Conservation (phyloP, 2,329 filamentous ascomycete species). For the Phialophora macrospora region DNA sequence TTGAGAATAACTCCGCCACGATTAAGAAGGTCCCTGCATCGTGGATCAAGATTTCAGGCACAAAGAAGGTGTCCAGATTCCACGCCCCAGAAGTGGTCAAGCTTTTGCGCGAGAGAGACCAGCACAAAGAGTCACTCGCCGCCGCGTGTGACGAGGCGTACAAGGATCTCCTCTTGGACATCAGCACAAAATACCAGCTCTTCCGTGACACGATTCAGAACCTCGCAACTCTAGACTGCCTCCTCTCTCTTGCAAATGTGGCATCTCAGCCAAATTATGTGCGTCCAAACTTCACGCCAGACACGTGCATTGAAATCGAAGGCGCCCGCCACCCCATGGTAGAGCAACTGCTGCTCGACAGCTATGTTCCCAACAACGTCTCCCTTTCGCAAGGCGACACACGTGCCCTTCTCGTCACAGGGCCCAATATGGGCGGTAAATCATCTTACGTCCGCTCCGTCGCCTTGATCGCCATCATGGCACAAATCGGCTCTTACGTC, state of each 20-base stretch:
- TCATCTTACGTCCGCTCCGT: constrained; percentile 95
- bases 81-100: constrained; percentile 89
- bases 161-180: constrained; percentile 68
- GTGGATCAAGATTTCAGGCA: constrained; percentile 93
- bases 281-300: constrained; percentile 71
- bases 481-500: constrained; percentile 92
- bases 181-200: constrained; percentile 83
- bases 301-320: constrained; percentile 70
- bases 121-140: constrained; percentile 90
- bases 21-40: constrained; percentile 89
- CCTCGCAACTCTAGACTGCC: constrained; percentile 85
- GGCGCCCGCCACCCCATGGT: constrained; percentile 93
- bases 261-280: constrained; percentile 86
- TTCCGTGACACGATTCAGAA: constrained; percentile 87
- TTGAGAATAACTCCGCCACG: constrained; percentile 71
- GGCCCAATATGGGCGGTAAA: constrained; percentile 98
- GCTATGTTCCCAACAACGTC: constrained; percentile 91
- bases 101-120: constrained; percentile 84
- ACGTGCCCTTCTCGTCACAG: constrained; percentile 85
- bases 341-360: constrained; percentile 81
- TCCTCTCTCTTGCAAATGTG: constrained; percentile 82
- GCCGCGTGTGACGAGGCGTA: constrained; percentile 90
- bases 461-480: constrained; percentile 89
- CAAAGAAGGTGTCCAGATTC: constrained; percentile 88
- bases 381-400: constrained; percentile 68